These are phyloP conservation scores for Parastagonospora avenae DNA, from an alignment of 2,329 filamentous ascomycete species.

Conservation along the genomic window DNA sequence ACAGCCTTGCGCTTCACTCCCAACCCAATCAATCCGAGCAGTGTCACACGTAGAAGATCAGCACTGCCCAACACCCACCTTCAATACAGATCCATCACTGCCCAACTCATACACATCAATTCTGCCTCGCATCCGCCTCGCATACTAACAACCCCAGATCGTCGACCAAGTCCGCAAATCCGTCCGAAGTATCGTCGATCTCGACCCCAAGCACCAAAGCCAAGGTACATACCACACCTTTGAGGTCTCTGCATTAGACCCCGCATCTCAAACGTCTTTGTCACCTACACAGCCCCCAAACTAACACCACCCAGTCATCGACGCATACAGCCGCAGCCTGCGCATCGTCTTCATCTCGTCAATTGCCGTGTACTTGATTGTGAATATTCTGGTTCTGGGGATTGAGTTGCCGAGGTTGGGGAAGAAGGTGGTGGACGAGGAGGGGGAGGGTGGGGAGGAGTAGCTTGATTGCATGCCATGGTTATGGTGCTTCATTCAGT, in stretches of 20 bases:
- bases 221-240: conserved; percentile 48
- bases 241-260: no score
- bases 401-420: conserved; percentile 59
- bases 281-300: conserved; percentile 19
- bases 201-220: conserved; percentile 52
- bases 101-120: neutral
- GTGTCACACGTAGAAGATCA: no score
- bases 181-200: conserved; percentile 53
- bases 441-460: conserved; percentile 7
- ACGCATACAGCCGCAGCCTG: conserved; percentile 46
- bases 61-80: no score
- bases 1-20: neutral
- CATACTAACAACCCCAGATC: conserved; percentile 31
- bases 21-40: neutral
- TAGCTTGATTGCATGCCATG: no score
- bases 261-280: neutral
- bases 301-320: conserved; percentile 41
- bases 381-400: conserved; percentile 57
- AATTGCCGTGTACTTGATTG: conserved; percentile 53
- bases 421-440: conserved; percentile 18
- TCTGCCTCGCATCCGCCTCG: neutral
- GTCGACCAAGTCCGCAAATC: conserved; percentile 58
- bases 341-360: conserved; percentile 52
- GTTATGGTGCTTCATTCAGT: no score
- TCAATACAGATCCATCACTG: no score